phyloP scores from a whole-genome alignment of 768 basidiomycete species.

The Lactarius akahatsu region DNA sequence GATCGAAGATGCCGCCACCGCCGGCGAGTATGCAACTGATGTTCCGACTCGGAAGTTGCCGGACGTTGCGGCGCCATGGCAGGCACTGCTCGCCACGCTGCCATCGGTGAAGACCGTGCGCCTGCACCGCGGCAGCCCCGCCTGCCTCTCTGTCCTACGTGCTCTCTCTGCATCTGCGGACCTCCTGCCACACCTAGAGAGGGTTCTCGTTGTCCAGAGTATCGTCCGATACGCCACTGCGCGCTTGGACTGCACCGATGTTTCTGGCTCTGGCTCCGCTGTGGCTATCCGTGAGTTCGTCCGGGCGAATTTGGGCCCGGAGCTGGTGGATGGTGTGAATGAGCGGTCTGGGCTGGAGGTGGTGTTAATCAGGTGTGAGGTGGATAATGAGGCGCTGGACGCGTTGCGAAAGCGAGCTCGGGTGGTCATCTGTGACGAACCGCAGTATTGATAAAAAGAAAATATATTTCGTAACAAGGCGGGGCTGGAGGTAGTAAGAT shows the following conservation, averaged over 20 bases:
- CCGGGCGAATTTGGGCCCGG: not conserved
- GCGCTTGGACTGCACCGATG: not conserved
- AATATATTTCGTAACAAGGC: no score
- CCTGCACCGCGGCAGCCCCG: not conserved
- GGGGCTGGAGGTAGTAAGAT: no score
- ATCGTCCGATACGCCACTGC: not conserved
- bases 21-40: no score
- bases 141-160: not conserved
- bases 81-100: not conserved
- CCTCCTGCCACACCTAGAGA: slow-evolving; percentile 15
- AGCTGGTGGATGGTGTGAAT: slow-evolving; percentile 6
- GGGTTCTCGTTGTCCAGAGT: not conserved
- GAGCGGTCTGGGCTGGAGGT: slow-evolving; percentile 12
- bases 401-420: slow-evolving; percentile 6
- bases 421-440: not conserved
- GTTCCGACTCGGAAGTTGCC: no score
- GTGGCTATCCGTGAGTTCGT: not conserved
- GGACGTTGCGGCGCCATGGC: not conserved
- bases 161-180: not conserved
- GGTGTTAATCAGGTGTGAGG: slow-evolving; percentile 6
- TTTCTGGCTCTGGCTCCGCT: not conserved
- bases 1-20: not conserved
- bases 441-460: no score
- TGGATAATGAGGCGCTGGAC: slow-evolving; percentile 8
- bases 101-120: slow-evolving; percentile 2